Evolutionary conservation across 148 eudicot genomes (phyloP), one percentile per base, ranked within the genome.

Genomic region (Drosera capensis): DNA sequence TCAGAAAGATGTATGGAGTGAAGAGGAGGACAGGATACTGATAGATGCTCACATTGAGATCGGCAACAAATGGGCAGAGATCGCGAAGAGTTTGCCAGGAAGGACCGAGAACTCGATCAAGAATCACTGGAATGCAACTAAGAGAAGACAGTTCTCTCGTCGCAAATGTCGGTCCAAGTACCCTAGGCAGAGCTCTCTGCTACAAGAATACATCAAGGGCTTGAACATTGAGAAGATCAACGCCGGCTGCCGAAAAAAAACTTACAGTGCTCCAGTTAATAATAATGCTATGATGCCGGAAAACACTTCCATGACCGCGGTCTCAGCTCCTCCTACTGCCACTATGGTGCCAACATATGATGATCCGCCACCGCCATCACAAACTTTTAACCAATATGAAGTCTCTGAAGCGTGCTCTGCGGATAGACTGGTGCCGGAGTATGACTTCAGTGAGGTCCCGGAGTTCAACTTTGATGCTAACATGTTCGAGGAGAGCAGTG

Each of bases 81-180:
- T 86, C 2, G 95, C 95, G 1, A 86, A 81, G 51, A 70, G 56
- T 5, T 54, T 86, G 0, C 68, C 80, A 0, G 92, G 92, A 23
- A 75, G 95, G 36, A 86, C 95, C 0, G 95, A 86, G 43, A 86
- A 86, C 56, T 72, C 95, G 1, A 75, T 81, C 37, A 86, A 86
- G 62, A 86, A 86, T 68, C 95, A 86, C 40, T 86, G 95, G 95
- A 81, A 81, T 20, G 95, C 93, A 0, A 81, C 95, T 3, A 86
- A 81, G 34, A 75, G 95, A 60, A 68, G 79, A 57, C 95, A 86
- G 56, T 73, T 66, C 45, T 59, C 86, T 0, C 65, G 55, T 46
- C 59, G 86, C 51, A 78, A 73, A 49, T 72, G 76, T 51, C 65
- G 78, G 20, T 51, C 83, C 48, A 80, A 75, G 40, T 29, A 55